phyloP scores from a whole-genome alignment of 352 stramenopile species.

The Globisporangium apiculatum region DNA sequence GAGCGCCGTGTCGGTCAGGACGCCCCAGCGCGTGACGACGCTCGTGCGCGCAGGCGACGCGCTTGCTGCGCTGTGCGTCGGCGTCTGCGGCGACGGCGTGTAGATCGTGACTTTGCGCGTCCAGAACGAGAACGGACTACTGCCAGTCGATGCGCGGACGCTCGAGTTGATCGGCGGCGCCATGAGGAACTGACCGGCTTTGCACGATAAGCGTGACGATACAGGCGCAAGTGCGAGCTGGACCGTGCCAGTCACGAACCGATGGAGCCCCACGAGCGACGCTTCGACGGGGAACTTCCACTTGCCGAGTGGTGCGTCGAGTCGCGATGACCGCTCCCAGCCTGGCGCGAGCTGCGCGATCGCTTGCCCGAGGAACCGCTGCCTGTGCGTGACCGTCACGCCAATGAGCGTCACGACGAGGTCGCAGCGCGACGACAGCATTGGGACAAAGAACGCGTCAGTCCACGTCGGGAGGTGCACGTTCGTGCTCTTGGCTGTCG shows the following conservation, averaged over 20 bases:
- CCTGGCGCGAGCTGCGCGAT: constrained; percentile 48
- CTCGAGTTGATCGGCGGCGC: constrained; percentile 28
- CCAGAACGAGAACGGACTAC: constrained; percentile 56
- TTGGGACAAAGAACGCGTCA: constrained; percentile 69
- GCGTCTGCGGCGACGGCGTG: constrained; percentile 34
- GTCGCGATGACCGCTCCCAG: constrained; percentile 43
- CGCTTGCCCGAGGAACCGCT: constrained; percentile 64
- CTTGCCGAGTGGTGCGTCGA: constrained; percentile 46
- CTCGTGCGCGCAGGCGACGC: constrained; percentile 41
- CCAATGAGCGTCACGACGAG: constrained; percentile 73
- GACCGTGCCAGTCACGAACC: constrained; percentile 57
- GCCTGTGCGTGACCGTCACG: constrained; percentile 39
- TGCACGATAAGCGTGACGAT: constrained; percentile 50
- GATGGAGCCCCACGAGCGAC: constrained; percentile 52
- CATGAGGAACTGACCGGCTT: constrained; percentile 76
- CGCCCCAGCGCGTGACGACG: constrained; percentile 64
- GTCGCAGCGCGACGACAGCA: constrained; percentile 78
- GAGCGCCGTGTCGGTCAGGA: constrained; percentile 75
- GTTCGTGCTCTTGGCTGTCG: constrained; percentile 43
- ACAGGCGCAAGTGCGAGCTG: constrained; percentile 50
- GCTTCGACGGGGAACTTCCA: constrained; percentile 80
- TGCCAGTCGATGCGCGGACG: constrained; percentile 12
- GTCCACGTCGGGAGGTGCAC: constrained; percentile 50
- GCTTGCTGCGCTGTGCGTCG: constrained; percentile 26
- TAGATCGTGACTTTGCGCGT: constrained; percentile 38